Base-by-base conservation (phyloP, 768 basidiomycete genomes). In the Suillus paluster region DNA sequence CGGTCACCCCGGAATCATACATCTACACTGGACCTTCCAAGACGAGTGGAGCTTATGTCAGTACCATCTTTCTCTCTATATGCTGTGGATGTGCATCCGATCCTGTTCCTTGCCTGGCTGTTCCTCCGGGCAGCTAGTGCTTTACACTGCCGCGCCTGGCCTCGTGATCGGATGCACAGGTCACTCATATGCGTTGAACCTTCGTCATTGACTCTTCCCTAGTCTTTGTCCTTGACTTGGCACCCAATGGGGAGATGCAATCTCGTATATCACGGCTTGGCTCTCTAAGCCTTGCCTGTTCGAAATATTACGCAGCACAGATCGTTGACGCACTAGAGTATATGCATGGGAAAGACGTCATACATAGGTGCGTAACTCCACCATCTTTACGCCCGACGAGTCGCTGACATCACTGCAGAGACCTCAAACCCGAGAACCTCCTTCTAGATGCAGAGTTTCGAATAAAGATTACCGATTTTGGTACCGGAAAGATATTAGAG, bases 401-500 rank as follows among this genome's bases (percentile, higher is more conserved):
- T 44, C 1, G 4, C 33, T 55, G 34, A 61, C 46, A 38, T 19
- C 30, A 48, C 62, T 54, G 15, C 73, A 88, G 88, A 60, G 91
- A 93, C 71, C 81, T 93, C 36, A 92, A 93, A 72, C 91, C 91
- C 11, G 91, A 92, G 75, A 98, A 98, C 72, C 81, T 99, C 34
- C 81, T 99, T 10, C 81, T 99, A n/a, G 95, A 97, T 67, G 84
- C 84, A 39, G 84, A 88, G 17, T 92, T 89, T 77, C 87, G 94
- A 58, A 86, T 97, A 71, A 97, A 95, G 75, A 85, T 99, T n/a
- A 93, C 95, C 17, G 97, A 99, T 74, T 99, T 99, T 75, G 97
- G 97, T 7, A 96, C 94, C 5, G 94, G 94, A 21, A 91, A 92
- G 76, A 79, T 92, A 64, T 77, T 88, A 38, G 86, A 88, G 63